phyloP scores from a whole-genome alignment of 306 rosid genomes.

The Malus orientalis region DNA sequence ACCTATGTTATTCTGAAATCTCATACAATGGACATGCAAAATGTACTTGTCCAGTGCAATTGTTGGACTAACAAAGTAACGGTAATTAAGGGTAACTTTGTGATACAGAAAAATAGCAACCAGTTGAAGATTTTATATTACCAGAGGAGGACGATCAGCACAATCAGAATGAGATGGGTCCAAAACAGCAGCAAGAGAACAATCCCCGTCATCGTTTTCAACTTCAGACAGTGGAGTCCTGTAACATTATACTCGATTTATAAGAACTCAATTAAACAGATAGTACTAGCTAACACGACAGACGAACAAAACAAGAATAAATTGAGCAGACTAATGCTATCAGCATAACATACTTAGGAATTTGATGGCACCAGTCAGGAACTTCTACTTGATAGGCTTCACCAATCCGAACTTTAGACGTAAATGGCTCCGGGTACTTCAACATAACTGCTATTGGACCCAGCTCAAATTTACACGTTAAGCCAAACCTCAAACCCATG shows the following conservation, averaged over 20 bases:
- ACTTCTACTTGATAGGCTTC: conserved; percentile 4
- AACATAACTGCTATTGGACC: neutral
- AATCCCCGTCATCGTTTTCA: neutral
- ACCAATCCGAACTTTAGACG: conserved; percentile 3
- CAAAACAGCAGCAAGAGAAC: neutral
- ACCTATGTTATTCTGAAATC: neutral
- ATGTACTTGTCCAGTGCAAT: neutral
- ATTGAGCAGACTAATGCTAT: neutral
- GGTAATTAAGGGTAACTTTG: neutral
- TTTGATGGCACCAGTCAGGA: neutral
- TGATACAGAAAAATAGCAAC: neutral
- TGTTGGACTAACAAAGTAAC: neutral
- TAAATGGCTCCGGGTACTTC: conserved; percentile 1
- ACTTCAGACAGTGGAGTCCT: neutral
- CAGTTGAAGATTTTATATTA: neutral
- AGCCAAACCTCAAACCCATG: neutral
- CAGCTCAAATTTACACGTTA: neutral
- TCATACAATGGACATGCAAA: neutral
- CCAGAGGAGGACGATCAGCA: neutral
- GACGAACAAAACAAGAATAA: neutral
- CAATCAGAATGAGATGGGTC: neutral
- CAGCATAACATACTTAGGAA: neutral
- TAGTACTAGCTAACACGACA: neutral
- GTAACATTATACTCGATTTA: neutral
- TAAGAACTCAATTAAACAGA: neutral